Evolutionary conservation across 179 eudicot species (phyloP).

Genomic region (Drosera spatulata): DNA sequence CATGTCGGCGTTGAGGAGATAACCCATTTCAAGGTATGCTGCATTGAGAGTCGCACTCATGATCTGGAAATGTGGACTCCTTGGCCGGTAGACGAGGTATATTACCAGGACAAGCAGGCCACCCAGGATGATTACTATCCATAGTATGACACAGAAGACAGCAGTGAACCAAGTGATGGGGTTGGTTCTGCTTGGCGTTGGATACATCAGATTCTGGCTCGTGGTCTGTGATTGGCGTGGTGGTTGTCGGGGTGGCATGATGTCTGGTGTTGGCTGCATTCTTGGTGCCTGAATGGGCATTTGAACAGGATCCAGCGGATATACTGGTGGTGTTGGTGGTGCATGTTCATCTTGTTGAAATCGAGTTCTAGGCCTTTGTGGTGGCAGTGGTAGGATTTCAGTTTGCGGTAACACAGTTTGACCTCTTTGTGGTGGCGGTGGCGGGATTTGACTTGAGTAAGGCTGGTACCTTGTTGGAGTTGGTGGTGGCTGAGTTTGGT

Average conservation of each 20-base stretch:
- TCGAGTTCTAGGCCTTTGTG: not conserved
- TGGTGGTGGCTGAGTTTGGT: not conserved
- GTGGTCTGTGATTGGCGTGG: slow-evolving; percentile 1
- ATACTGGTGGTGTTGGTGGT: slow-evolving; percentile 2
- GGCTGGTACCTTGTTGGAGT: not conserved
- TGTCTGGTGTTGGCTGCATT: not conserved
- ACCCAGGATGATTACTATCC: slow-evolving; percentile 58
- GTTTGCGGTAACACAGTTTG: no score
- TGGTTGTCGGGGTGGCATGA: not conserved
- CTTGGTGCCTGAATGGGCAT: not conserved
- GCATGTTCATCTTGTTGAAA: not conserved
- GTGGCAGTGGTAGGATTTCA: not conserved
- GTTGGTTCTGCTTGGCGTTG: slow-evolving; percentile 33
- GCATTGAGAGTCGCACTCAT: slow-evolving; percentile 50
- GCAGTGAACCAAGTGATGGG: slow-evolving; percentile 56
- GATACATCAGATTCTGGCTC: slow-evolving; percentile 22
- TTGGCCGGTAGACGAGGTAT: slow-evolving; percentile 59
- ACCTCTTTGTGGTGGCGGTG: no score
- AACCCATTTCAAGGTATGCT: slow-evolving; percentile 75
- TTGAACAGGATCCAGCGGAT: no score
- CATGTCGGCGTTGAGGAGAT: slow-evolving; percentile 62
- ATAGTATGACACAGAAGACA: slow-evolving; percentile 50
- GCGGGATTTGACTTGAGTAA: no score
- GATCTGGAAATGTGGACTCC: slow-evolving; percentile 54
- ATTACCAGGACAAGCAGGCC: slow-evolving; percentile 61